Conservation (phyloP, 2,329 filamentous ascomycete genomes). For the Trichoderma sp. region DNA sequence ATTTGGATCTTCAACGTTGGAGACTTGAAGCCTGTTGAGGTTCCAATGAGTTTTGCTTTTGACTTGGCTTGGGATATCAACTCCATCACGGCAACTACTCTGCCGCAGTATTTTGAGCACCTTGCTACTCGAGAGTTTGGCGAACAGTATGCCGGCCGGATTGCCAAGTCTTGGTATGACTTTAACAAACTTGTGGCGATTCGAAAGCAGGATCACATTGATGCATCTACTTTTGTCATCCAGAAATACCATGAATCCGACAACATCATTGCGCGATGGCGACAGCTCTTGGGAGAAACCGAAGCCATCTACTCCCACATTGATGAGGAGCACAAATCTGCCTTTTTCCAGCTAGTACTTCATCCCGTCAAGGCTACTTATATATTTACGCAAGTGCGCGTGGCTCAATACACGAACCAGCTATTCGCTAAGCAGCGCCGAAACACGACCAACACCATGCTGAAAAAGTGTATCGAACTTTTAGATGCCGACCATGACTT, state of each 20-base stretch:
- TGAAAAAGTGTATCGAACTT: constrained; percentile 48
- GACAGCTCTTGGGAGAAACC: constrained; percentile 47
- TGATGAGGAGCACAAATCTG: constrained; percentile 45
- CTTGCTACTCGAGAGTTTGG: constrained; percentile 56
- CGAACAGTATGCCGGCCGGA: constrained; percentile 43
- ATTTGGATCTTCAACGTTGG: constrained; percentile 67
- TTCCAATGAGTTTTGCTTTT: constrained; percentile 57
- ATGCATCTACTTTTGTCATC: constrained; percentile 56
- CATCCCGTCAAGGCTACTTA: constrained; percentile 60
- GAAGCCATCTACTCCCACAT: constrained; percentile 48
- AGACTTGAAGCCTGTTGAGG: constrained; percentile 60
- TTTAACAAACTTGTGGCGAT: constrained; percentile 53
- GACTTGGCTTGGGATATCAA: constrained; percentile 59
- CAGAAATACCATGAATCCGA: constrained; percentile 64
- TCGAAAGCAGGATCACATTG: constrained; percentile 62
- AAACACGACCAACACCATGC: constrained; percentile 55
- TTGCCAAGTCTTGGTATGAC: constrained; percentile 52
- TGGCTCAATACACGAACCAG: constrained; percentile 51
- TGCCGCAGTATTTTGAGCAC: constrained; percentile 47
- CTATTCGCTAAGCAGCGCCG: constrained; percentile 58
- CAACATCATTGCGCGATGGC: constrained; percentile 54
- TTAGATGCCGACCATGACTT: constrained; percentile 55
- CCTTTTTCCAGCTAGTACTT: constrained; percentile 62
- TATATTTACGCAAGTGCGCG: constrained; percentile 53
- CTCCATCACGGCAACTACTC: constrained; percentile 39